A percentile compares a stretch with the other conserved stretches of the same genome.
Evolutionary conservation across 176 grass and related monocot species (phyloP).

Genomic region (Cymbopogon citratus): DNA sequence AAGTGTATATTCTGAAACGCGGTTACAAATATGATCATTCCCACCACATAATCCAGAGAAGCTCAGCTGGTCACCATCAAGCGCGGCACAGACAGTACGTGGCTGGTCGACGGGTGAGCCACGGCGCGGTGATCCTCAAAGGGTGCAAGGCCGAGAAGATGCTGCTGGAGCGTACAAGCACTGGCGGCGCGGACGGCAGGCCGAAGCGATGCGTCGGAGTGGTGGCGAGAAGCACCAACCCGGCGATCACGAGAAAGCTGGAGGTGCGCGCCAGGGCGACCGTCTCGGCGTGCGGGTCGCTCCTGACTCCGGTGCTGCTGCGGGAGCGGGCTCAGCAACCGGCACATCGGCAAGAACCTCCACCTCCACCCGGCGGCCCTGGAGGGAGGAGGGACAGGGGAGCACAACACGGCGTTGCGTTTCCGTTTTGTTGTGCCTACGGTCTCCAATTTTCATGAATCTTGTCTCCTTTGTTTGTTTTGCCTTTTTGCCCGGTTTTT

Average conservation of each 20-base stretch:
- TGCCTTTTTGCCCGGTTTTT: too few relatives aligned
- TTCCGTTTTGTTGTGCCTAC: too few relatives aligned
- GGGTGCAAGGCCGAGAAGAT: conserved; percentile 78
- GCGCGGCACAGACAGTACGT: conserved; percentile 76
- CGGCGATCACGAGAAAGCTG: conserved; percentile 37
- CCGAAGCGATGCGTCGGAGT: conserved; percentile 56
- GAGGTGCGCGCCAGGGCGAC: conserved; percentile 65
- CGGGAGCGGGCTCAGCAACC: conserved; percentile 65
- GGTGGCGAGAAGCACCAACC: conserved; percentile 45
- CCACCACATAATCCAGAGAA: neutral
- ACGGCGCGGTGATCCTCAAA: conserved; percentile 65
- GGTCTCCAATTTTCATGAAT: too few relatives aligned
- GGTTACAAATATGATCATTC: neutral
- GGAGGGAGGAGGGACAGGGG: too few relatives aligned
- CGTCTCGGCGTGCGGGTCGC: conserved; percentile 56
- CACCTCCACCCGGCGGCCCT: conserved; percentile 66
- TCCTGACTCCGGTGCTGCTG: conserved; percentile 57
- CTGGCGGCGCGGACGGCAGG: neutral
- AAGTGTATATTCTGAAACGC: neutral
- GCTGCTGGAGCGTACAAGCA: conserved; percentile 20
- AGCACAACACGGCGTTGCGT: too few relatives aligned
- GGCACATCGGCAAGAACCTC: conserved; percentile 84
- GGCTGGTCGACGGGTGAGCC: conserved; percentile 68
- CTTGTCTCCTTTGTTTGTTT: too few relatives aligned
- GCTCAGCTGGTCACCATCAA: neutral